Evolutionary conservation across 2,329 filamentous ascomycete genomes (phyloP), one percentile per base, ranked within the genome.

Genomic region (Fusarium praegraminearum): DNA sequence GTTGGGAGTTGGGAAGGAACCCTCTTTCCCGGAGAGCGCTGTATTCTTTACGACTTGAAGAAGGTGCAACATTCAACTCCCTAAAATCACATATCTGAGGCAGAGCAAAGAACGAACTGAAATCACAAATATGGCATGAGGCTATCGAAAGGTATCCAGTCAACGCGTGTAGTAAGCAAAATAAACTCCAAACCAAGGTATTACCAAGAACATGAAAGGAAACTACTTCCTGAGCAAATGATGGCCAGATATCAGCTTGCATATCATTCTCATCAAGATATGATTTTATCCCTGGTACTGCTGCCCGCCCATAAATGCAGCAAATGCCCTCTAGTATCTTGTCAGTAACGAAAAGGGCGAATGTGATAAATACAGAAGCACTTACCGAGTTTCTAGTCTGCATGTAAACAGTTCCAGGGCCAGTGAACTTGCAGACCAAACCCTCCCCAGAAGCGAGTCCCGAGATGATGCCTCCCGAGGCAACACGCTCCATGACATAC

Each of bases 401-500:
- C 74, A 98, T 85, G 76, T 94, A 98, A 0, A 99, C 87, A 0
- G 93, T 97, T 1, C 96, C 96, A 0, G 96, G 96, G 0, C 92
- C 94, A 0, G 91, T 93, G 72, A 98, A 98, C 77, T 94, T 97
- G 84, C 96, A 99, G 6, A 97, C 94, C 36, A 98, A 83, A 0
- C 96, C 96, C 80, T 99, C 96, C 0, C 87, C 91, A 0, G 93
- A 90, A 30, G 90, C 89, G 24, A 97, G 80, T 12, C 91, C 90
- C n/a, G 93, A 95, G n/a, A 99, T 91, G 68, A 99, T 90, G 38
- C 96, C 96, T 3, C 96, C 96, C 5, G 92, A 96, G 0, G 95
- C 90, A 6, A 97, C 91, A 18, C 96, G 90, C 81, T 98, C 94
- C 67, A 99, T 89, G 7, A 93, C 86, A 76, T 98, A 99, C 76